Percentiles rank a stretch among this genome's conserved stretches.
Conservation (phyloP, 257 asterid species). For the Forsythia viridissima region DNA sequence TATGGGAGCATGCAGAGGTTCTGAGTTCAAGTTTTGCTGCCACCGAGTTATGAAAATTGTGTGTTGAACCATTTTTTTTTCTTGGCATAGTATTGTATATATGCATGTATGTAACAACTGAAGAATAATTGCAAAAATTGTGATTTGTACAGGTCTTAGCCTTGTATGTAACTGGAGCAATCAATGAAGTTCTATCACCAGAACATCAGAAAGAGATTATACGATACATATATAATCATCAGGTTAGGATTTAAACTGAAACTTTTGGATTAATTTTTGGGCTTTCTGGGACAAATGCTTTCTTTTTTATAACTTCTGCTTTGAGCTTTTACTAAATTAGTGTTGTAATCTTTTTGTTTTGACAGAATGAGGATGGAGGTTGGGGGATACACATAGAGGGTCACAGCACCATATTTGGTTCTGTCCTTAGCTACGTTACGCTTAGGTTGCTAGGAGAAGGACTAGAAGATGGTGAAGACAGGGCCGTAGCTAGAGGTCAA, state of each 20-base stretch:
- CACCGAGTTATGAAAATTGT: no score
- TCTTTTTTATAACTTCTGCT: not conserved
- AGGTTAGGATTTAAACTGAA: slow-evolving; percentile 21
- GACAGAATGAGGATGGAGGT: slow-evolving; percentile 59
- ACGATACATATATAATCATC: slow-evolving; percentile 49
- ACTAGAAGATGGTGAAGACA: slow-evolving; percentile 26
- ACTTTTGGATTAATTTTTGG: not conserved
- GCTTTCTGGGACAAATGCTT: not conserved
- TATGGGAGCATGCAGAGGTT: not conserved
- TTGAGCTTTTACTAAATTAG: not conserved
- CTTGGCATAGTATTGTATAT: not conserved
- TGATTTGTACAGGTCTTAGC: slow-evolving; percentile 36
- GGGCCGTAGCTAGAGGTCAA: slow-evolving; percentile 36
- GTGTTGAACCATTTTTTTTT: no score
- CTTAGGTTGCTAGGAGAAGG: slow-evolving; percentile 49
- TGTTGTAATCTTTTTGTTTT: not conserved
- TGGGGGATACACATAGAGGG: slow-evolving; percentile 59
- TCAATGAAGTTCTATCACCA: slow-evolving; percentile 25
- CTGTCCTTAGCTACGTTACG: slow-evolving; percentile 34
- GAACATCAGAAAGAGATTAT: slow-evolving; percentile 44
- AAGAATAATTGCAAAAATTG: not conserved
- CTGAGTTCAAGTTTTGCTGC: not conserved
- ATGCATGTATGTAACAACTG: not conserved
- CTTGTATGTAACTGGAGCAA: slow-evolving; percentile 34
- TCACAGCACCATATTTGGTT: slow-evolving; percentile 42